Evolutionary conservation across 768 basidiomycete genomes (phyloP).

Genomic region (Lactifluus pinguis): DNA sequence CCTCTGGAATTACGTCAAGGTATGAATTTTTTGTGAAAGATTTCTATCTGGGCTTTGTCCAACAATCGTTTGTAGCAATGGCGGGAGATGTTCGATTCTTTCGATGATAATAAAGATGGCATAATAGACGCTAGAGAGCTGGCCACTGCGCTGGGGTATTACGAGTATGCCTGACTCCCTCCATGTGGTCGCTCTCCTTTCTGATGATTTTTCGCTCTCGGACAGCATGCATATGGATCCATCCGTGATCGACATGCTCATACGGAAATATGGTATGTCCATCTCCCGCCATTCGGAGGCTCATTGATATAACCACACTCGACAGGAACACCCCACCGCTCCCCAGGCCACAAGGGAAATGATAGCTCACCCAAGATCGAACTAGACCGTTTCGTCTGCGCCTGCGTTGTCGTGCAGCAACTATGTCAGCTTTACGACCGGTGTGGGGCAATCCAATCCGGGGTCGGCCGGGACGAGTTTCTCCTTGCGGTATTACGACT

Average conservation of each 20-base stretch:
- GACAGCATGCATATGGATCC: background rate
- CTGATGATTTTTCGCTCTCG: background rate
- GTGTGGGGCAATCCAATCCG: background rate
- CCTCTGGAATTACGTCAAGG: conserved; percentile 1
- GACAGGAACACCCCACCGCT: background rate
- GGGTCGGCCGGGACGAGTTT: background rate
- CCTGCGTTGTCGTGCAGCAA: background rate
- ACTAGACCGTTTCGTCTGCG: conserved; percentile 4
- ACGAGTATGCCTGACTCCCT: background rate
- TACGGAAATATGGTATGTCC: conserved; percentile 1
- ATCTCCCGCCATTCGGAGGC: background rate
- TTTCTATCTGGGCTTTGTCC: background rate
- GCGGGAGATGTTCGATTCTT: conserved; percentile 2
- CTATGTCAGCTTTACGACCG: background rate
- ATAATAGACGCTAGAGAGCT: background rate
- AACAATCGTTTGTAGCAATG: background rate
- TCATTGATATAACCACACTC: background rate
- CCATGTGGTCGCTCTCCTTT: background rate
- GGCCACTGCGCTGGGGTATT: background rate
- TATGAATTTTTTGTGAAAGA: background rate
- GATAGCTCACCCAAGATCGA: background rate
- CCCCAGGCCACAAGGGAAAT: background rate
- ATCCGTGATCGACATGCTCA: background rate
- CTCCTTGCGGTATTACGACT: background rate
- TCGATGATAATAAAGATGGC: background rate